phyloP scores from a whole-genome alignment of 306 rosid species.

The Coriaria nepalensis region DNA sequence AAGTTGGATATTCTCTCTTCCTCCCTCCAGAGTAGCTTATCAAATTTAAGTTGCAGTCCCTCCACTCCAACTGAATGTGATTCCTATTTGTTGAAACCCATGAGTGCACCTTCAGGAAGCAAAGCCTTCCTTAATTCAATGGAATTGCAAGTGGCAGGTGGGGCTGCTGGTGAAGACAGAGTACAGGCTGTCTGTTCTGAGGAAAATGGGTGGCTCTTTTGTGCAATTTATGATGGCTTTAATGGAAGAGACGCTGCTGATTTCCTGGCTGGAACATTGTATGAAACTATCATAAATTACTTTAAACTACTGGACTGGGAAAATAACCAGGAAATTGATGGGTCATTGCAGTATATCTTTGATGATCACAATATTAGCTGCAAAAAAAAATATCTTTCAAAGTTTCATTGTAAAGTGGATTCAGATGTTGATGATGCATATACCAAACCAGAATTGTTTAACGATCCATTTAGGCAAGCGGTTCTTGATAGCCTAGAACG shows the following conservation, averaged over 20 bases:
- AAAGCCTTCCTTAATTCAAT: constrained; percentile 62
- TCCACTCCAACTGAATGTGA: constrained; percentile 55
- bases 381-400: constrained; percentile 17
- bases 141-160: constrained; percentile 97
- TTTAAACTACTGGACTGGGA: constrained; percentile 48
- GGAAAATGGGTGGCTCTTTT: constrained; percentile 95
- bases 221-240: constrained; percentile 94
- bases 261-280: constrained; percentile 88
- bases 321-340: constrained; percentile 27
- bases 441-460: constrained; percentile 12
- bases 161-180: constrained; percentile 99
- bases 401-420: constrained; percentile 11
- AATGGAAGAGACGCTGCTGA: constrained; percentile 99
- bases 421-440: constrained; percentile 15
- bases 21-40: constrained; percentile 65
- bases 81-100: constrained; percentile 38
- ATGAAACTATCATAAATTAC: constrained; percentile 63
- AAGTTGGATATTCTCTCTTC: constrained; percentile 69
- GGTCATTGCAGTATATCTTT: constrained; percentile 22
- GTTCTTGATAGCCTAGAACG: constrained; percentile 63
- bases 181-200: constrained; percentile 99
- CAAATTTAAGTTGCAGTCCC: constrained; percentile 80
- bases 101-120: constrained; percentile 45
- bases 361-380: constrained; percentile 16
- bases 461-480: constrained; percentile 32